Conservation (phyloP, 805 yeast genomes). For the Lachancea quebecensis region DNA sequence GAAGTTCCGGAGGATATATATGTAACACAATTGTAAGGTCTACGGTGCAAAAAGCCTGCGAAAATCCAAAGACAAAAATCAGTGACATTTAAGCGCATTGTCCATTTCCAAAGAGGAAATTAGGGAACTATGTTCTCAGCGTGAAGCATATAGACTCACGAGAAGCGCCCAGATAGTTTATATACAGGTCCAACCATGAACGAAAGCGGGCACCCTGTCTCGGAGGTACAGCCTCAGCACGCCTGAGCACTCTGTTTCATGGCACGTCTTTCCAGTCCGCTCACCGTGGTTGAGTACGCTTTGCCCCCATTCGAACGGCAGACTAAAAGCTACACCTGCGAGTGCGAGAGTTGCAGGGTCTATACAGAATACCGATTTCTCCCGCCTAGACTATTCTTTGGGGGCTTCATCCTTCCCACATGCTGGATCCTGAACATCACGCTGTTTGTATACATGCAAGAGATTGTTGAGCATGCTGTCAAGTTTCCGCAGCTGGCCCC, state of each 20-base stretch:
- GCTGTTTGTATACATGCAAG: conserved; percentile 16
- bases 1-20: too few relatives aligned
- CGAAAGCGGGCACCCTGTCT: too few relatives aligned
- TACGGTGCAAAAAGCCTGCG: too few relatives aligned
- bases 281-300: conserved; percentile 4
- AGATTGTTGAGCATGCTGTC: conserved; percentile 19
- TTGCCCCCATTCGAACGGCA: conserved; percentile 6
- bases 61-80: too few relatives aligned
- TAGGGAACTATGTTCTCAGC: neutral
- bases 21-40: too few relatives aligned
- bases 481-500: conserved; percentile 16
- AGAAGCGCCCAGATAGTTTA: too few relatives aligned
- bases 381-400: conserved; percentile 13
- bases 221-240: too few relatives aligned
- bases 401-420: conserved; percentile 23
- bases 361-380: conserved; percentile 3
- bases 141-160: too few relatives aligned
- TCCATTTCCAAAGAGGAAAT: neutral
- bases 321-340: conserved; percentile 17
- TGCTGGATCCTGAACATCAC: conserved; percentile 17
- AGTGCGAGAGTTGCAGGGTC: conserved; percentile 20
- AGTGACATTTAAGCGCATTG: neutral
- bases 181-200: too few relatives aligned
- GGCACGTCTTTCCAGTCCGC: neutral
- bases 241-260: neutral